Percentiles rank a stretch among this genome's conserved stretches.
Evolutionary conservation across 2,329 filamentous ascomycete species (phyloP).

Genomic region (Apiospora hydei): DNA sequence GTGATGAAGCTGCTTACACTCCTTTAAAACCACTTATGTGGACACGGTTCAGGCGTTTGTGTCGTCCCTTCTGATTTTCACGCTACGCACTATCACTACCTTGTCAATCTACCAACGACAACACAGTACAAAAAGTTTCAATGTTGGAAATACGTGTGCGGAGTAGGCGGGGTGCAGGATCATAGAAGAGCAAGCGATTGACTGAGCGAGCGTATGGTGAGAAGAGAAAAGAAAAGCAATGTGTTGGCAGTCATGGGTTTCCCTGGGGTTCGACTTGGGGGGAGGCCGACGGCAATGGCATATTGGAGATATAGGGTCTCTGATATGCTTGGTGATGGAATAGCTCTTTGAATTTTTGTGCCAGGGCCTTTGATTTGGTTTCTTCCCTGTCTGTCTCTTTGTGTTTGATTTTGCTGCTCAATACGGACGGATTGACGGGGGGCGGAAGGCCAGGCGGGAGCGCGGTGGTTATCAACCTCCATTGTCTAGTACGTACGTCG

Average conservation of each 20-base stretch:
- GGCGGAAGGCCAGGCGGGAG: conserved; percentile 1
- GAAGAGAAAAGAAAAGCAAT: conserved; percentile 6
- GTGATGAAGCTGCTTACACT: conserved; percentile 4
- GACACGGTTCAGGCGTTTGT: conserved; percentile 16
- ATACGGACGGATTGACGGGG: not conserved
- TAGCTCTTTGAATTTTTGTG: conserved; percentile 22
- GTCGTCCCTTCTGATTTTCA: conserved; percentile 15
- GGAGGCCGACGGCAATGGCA: not conserved
- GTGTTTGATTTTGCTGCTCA: conserved; percentile 10
- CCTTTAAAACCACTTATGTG: conserved; percentile 17
- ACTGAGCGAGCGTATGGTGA: conserved; percentile 18
- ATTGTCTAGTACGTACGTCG: conserved; percentile 9
- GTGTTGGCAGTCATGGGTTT: conserved; percentile 2
- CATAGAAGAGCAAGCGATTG: conserved; percentile 24
- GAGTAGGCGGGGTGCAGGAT: conserved; percentile 1
- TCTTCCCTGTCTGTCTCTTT: conserved; percentile 20
- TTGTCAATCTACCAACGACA: conserved; percentile 21
- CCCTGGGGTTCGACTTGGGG: not conserved
- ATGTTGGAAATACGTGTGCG: conserved; percentile 18
- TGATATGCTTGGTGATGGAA: conserved; percentile 16
- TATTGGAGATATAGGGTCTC: conserved; percentile 11
- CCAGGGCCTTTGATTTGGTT: conserved; percentile 18
- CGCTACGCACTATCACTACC: conserved; percentile 13
- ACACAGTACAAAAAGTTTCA: conserved; percentile 21
- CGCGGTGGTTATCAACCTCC: conserved; percentile 10